These are phyloP conservation scores for Chlorella sp. DNA, from an alignment of 139 green algal genomes.

Conservation along the genomic window DNA sequence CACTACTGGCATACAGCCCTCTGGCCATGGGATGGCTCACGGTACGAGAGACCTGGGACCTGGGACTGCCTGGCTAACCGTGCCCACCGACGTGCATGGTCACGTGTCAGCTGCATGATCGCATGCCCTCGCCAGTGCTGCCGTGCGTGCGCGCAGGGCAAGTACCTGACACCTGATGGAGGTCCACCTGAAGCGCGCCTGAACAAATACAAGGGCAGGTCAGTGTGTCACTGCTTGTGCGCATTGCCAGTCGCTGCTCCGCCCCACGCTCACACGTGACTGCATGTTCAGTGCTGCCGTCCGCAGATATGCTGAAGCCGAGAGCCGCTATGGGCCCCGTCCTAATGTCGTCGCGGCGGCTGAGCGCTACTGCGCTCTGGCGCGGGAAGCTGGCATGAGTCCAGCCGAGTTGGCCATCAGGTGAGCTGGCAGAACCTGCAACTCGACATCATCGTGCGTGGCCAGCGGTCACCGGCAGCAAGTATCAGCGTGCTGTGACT, in stretches of 20 bases:
- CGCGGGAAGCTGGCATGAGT: conserved; percentile 42
- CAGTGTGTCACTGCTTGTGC: background rate
- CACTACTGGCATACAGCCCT: conserved; percentile 80
- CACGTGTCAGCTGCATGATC: no score
- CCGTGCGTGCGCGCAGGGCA: conserved; percentile 46
- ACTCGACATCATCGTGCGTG: no score
- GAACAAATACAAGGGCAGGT: conserved; percentile 66
- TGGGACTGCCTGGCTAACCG: no score
- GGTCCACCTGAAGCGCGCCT: conserved; percentile 49
- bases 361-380: conserved; percentile 53
- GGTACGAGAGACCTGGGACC: conserved; percentile 16
- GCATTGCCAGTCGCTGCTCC: background rate
- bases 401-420: conserved; percentile 62
- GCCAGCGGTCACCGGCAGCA: background rate
- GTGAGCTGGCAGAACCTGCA: conserved; percentile 23
- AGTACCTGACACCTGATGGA: conserved; percentile 54
- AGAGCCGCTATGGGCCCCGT: conserved; percentile 68
- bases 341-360: conserved; percentile 57
- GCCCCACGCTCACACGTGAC: background rate
- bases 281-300: conserved; percentile 39
- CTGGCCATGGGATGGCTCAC: conserved; percentile 88
- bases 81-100: no score
- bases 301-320: conserved; percentile 66
- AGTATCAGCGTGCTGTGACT: conserved; percentile 6
- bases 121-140: no score